These are phyloP conservation scores for Tetradesmus lagerheimii DNA, from an alignment of 139 green algal genomes.

Conservation along the genomic window DNA sequence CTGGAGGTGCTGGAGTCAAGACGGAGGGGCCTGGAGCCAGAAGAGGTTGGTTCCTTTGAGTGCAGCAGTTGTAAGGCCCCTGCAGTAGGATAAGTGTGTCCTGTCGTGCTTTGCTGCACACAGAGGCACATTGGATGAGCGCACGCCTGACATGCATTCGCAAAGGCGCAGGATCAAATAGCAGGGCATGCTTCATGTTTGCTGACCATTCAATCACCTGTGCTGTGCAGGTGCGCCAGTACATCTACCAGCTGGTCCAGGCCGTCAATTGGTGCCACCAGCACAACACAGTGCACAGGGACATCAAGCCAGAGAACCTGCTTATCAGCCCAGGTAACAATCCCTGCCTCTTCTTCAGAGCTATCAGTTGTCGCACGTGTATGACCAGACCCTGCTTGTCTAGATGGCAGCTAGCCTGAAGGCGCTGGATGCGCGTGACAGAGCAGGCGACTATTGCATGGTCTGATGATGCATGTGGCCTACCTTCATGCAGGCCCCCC, in stretches of 20 bases:
- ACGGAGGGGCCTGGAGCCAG: constrained; percentile 62
- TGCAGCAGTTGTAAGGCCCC: too few relatives aligned
- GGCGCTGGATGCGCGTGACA: neutral
- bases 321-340: constrained; percentile 67
- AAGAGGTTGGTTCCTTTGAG: constrained; percentile 52
- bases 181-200: too few relatives aligned
- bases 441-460: neutral
- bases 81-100: too few relatives aligned
- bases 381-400: too few relatives aligned
- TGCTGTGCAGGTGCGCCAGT: constrained; percentile 59
- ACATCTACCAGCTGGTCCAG: constrained; percentile 84
- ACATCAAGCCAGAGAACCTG: constrained; percentile 92
- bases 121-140: too few relatives aligned
- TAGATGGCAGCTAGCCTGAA: too few relatives aligned
- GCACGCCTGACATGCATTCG: too few relatives aligned
- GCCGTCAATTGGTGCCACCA: constrained; percentile 81
- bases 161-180: too few relatives aligned
- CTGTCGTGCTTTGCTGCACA: too few relatives aligned
- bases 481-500: constrained; percentile 5
- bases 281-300: constrained; percentile 79
- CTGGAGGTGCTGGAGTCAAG: constrained; percentile 85
- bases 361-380: neutral
- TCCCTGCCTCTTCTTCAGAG: neutral
- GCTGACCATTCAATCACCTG: neutral
- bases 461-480: neutral